Conservation (phyloP, 2,329 filamentous ascomycete species). For the Penicillium sp. region DNA sequence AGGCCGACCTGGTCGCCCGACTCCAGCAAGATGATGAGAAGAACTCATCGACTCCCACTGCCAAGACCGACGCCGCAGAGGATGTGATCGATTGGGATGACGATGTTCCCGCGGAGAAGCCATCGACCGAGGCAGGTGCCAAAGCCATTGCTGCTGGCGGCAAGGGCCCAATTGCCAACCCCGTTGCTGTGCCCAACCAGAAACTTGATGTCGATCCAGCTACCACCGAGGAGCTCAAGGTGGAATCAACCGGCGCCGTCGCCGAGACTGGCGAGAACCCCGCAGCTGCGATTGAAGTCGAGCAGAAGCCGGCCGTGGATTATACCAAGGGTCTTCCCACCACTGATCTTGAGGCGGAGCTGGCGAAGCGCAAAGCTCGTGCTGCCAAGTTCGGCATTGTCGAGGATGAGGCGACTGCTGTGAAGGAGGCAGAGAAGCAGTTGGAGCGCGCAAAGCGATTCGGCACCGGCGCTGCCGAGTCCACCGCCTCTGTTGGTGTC, state of each 20-base stretch:
- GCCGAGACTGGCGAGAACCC: slow-evolving; percentile 12
- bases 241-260: slow-evolving; percentile 27
- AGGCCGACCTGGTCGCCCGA: slow-evolving; percentile 50
- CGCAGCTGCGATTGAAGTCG: slow-evolving; percentile 19
- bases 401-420: slow-evolving; percentile 38
- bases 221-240: slow-evolving; percentile 38
- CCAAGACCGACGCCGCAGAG: slow-evolving; percentile 32
- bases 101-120: slow-evolving; percentile 32
- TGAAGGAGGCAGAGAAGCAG: slow-evolving; percentile 45
- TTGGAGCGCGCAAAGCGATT: slow-evolving; percentile 50
- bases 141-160: slow-evolving; percentile 39
- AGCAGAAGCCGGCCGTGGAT: slow-evolving; percentile 36
- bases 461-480: slow-evolving; percentile 29
- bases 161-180: slow-evolving; percentile 38
- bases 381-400: slow-evolving; percentile 50
- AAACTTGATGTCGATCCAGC: slow-evolving; percentile 38
- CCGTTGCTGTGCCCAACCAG: slow-evolving; percentile 42
- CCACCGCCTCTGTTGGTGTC: slow-evolving; percentile 25
- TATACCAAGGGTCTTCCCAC: slow-evolving; percentile 44
- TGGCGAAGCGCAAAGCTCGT: slow-evolving; percentile 49
- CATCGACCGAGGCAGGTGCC: slow-evolving; percentile 32
- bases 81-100: slow-evolving; percentile 49
- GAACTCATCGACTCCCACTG: slow-evolving; percentile 22
- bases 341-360: slow-evolving; percentile 46
- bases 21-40: slow-evolving; percentile 45